Evolutionary conservation across 78 protist species (phyloP).

Genomic region (Protostelium mycophagum): DNA sequence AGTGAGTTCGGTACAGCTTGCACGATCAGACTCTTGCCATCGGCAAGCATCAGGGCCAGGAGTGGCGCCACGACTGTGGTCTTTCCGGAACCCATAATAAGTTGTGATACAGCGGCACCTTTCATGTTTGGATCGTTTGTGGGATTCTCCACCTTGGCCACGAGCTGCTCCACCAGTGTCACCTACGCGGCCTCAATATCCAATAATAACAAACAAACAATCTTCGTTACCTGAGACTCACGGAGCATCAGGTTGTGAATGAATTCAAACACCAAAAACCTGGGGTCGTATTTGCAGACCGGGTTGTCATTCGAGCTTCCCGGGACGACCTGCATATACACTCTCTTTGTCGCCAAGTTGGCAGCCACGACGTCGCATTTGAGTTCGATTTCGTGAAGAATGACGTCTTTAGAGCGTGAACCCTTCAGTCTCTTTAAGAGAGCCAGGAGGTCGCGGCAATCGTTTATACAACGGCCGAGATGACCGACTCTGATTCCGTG

Average conservation of each 20-base stretch:
- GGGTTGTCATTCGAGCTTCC: conserved; percentile 10
- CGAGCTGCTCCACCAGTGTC: background rate
- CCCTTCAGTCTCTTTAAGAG: background rate
- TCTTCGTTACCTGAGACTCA: conserved; percentile 53
- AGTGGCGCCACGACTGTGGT: conserved; percentile 76
- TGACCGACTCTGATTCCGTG: background rate
- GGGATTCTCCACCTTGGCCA: background rate
- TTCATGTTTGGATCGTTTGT: background rate
- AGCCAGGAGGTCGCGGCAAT: background rate
- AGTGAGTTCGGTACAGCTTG: conserved; percentile 68
- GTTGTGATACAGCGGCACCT: conserved; percentile 41
- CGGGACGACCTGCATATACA: background rate
- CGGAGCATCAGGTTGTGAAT: conserved; percentile 38
- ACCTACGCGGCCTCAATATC: background rate
- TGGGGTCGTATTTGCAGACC: conserved; percentile 45
- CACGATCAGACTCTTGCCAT: conserved; percentile 44
- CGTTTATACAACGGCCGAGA: background rate
- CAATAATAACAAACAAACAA: conserved; percentile 9
- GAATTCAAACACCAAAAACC: conserved; percentile 69
- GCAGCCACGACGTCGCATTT: background rate
- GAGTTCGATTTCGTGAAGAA: background rate
- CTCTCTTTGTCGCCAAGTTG: background rate
- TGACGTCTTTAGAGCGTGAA: background rate
- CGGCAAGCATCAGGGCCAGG: conserved; percentile 62
- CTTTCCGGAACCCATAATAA: conserved; percentile 85